Evolutionary conservation across 73 alveolate species (phyloP).

Genomic region (Paramecium pentaurelia): DNA sequence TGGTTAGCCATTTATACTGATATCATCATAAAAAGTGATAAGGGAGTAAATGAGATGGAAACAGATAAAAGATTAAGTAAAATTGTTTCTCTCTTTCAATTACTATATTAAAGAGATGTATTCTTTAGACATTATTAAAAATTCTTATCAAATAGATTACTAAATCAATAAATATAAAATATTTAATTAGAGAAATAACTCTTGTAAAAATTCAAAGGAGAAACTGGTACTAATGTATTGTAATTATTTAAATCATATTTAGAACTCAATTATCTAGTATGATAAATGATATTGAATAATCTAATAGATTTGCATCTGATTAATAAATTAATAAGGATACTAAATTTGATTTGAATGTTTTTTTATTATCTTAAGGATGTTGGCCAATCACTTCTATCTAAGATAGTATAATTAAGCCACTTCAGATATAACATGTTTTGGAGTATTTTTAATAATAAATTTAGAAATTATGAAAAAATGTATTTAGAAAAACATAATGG

Average conservation of each 20-base stretch:
- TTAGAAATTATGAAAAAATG: background rate
- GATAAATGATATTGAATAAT: conserved; percentile 22
- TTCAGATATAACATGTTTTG: background rate
- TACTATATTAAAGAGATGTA: background rate
- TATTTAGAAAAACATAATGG: background rate
- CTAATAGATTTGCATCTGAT: background rate
- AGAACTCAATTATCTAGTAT: background rate
- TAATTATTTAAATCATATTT: background rate
- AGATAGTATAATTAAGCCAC: background rate
- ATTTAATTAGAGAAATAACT: background rate
- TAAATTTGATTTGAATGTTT: background rate
- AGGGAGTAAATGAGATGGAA: background rate
- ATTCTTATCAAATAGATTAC: background rate
- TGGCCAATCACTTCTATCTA: background rate
- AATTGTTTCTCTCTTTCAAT: background rate
- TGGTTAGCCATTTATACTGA: conserved; percentile 14
- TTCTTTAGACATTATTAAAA: conserved; percentile 24
- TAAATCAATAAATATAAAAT: background rate
- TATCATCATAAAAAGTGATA: background rate
- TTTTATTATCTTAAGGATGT: background rate
- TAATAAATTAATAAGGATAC: background rate
- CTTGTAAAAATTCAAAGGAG: conserved; percentile 1
- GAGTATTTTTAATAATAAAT: background rate
- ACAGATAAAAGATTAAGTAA: background rate
- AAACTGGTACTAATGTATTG: background rate